Conservation (phyloP, 2,329 filamentous ascomycete species). For the Venturia asperata region DNA sequence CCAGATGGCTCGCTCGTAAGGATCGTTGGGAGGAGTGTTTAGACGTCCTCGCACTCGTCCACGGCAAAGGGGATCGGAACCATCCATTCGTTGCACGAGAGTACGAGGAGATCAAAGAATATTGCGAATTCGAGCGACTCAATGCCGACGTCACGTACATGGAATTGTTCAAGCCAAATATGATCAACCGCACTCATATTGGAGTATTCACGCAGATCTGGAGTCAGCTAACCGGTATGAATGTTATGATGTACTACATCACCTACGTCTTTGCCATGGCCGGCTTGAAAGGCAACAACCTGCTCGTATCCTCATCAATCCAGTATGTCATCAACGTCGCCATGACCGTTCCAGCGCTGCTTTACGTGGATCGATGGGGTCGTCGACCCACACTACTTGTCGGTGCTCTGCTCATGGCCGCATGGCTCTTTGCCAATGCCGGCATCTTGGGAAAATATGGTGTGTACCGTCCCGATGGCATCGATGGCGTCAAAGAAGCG, state of each 20-base stretch:
- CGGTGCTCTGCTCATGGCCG: slow-evolving; percentile 57
- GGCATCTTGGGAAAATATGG: slow-evolving; percentile 56
- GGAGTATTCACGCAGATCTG: slow-evolving; percentile 69
- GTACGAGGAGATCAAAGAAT: slow-evolving; percentile 64
- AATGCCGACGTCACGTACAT: slow-evolving; percentile 63
- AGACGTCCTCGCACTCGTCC: slow-evolving; percentile 37
- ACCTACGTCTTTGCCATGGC: slow-evolving; percentile 66
- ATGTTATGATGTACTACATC: slow-evolving; percentile 54
- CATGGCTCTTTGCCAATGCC: slow-evolving; percentile 56
- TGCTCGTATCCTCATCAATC: slow-evolving; percentile 60
- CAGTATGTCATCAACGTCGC: slow-evolving; percentile 74
- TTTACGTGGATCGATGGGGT: slow-evolving; percentile 70
- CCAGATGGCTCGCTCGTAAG: slow-evolving; percentile 40
- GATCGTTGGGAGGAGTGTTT: slow-evolving; percentile 41
- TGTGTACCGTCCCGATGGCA: slow-evolving; percentile 34
- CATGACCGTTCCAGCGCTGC: slow-evolving; percentile 68
- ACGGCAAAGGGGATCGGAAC: slow-evolving; percentile 53
- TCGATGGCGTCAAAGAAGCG: slow-evolving; percentile 37
- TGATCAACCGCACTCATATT: slow-evolving; percentile 66
- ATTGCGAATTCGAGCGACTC: slow-evolving; percentile 64
- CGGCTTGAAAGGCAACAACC: slow-evolving; percentile 51
- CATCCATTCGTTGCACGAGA: slow-evolving; percentile 61
- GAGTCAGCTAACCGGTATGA: slow-evolving; percentile 71
- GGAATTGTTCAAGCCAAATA: slow-evolving; percentile 65
- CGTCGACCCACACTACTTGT: slow-evolving; percentile 61